Percentiles rank a stretch among this genome's conserved stretches.
phyloP scores from a whole-genome alignment of 495 filamentous ascomycete genomes.

The Chaetomium cochliodes region DNA sequence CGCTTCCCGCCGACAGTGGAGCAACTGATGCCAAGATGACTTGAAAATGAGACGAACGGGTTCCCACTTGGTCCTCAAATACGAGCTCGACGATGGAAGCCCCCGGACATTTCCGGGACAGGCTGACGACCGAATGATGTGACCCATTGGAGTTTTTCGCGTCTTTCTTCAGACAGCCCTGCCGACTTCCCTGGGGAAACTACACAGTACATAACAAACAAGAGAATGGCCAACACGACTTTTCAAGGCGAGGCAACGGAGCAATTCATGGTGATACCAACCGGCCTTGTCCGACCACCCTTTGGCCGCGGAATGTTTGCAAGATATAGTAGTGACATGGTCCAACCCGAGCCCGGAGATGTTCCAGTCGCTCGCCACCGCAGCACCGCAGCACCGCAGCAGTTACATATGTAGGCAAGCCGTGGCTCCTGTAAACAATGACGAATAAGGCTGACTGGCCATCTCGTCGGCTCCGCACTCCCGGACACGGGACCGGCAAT shows the following conservation, averaged over 20 bases:
- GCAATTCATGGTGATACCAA: neutral
- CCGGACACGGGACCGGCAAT: conserved; percentile 13
- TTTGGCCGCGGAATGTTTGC: neutral
- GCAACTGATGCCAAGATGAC: neutral
- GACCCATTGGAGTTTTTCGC: no score
- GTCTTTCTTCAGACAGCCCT: no score
- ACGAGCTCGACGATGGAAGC: no score
- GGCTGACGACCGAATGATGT: no score
- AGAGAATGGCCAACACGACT: neutral
- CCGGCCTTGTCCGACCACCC: neutral
- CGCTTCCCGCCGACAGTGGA: neutral
- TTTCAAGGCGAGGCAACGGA: neutral
- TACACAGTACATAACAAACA: no score
- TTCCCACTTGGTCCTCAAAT: neutral
- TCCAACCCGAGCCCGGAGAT: neutral
- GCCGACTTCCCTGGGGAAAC: neutral
- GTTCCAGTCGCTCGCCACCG: neutral
- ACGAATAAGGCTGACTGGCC: neutral
- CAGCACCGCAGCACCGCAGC: no score
- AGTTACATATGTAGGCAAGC: neutral
- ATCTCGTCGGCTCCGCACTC: neutral
- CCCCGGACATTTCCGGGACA: no score
- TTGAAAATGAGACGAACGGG: neutral
- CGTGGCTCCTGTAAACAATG: neutral
- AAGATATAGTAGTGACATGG: neutral